Evolutionary conservation across 352 stramenopile genomes (phyloP), one percentile per base, ranked within the genome.

Genomic region (Phytophthora idaei): DNA sequence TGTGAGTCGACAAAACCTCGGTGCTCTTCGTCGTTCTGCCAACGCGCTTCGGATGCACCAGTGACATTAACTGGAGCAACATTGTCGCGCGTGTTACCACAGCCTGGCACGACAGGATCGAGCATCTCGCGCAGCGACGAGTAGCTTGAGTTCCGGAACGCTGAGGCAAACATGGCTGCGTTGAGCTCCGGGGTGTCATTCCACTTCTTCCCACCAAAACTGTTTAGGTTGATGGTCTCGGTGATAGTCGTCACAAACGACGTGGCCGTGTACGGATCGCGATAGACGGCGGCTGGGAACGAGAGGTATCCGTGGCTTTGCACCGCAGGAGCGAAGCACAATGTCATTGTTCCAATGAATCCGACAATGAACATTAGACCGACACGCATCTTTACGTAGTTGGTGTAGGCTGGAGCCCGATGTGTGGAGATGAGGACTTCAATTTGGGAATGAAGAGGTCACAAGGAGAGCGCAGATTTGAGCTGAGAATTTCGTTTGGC

Each of bases 201-300:
- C 61, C 67, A 86, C 69, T 85, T 86, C 56, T 77, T 76, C 27
- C 77, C 77, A 4, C 53, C 53, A 55, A 83, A 89, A n/a, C 57
- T 46, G 4, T 10, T 66, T 12, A 34, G 25, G 29, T 77, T 64
- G 21, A 71, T 55, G 31, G 52, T 62, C 41, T 61, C 71, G 50
- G 67, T 62, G 59, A 83, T 79, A 47, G 52, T 73, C 17, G 25
- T 57, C 29, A 69, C 41, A 61, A 74, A 83, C 41, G 59, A 64
- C 3, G 79, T 87, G 34, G 57, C 37, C 27, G 60, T 76, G 42
- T 56, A 61, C 2, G 62, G 29, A n/a, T 66, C 32, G 15, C 57
- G 48, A 48, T 79, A 85, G 39, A 80, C 66, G 2, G 75, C 75
- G 0, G 41, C 55, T 9, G 77, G 76, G 12, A 74, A 60, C 10